Base-by-base conservation (phyloP, 108 stramenopile genomes). In the Nitzschia sp. region DNA sequence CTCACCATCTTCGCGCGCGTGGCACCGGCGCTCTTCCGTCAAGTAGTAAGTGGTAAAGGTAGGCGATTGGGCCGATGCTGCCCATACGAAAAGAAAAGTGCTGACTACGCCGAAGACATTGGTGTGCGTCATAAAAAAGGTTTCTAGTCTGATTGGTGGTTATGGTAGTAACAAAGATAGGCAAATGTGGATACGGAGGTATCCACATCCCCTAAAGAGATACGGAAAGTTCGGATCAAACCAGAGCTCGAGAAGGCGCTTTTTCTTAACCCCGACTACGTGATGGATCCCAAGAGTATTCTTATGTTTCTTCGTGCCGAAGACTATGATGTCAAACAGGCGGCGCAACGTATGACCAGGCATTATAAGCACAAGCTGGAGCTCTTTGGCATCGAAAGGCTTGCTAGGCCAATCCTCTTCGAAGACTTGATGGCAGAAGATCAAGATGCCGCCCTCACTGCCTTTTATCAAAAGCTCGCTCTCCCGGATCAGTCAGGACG, bases 321-420 rank as follows among this genome's bases (percentile, higher is more conserved):
- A 21, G 33, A 24, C 15, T 83, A 77, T 38, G 76, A 83, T 62
- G 36, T 49, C 2, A 66, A 26, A 9, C 35, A 46, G 3, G 76
- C 82, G 5, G 78, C 76, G 2, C 23, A 34, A 3, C 63, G 72
- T 1, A 56, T 83, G 18, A 60, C 59, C 1, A n/a, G 48, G 2
- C 56, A 79, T 55, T 79, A 76, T 28, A 69, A 78, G 32, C 46
- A 66, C 48, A 83, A 83, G 60, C 29, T 72, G 9, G 71, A 79
- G 28, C 68, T 79, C 2, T 83, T 83, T 66, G 78, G 78, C 29
- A 32, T 54, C 3, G 53, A 76, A n/a, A 46, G 23, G 0, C 55
- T 76, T 27, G 65, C 56, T 25, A 61, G 48, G 26, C 60, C 61
- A 6, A 76, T 76, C 33, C 31, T 45, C 19, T 66, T 56, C 17